Evolutionary conservation across 768 basidiomycete species (phyloP).

Genomic region (Sistotremastrum niveocremeum): DNA sequence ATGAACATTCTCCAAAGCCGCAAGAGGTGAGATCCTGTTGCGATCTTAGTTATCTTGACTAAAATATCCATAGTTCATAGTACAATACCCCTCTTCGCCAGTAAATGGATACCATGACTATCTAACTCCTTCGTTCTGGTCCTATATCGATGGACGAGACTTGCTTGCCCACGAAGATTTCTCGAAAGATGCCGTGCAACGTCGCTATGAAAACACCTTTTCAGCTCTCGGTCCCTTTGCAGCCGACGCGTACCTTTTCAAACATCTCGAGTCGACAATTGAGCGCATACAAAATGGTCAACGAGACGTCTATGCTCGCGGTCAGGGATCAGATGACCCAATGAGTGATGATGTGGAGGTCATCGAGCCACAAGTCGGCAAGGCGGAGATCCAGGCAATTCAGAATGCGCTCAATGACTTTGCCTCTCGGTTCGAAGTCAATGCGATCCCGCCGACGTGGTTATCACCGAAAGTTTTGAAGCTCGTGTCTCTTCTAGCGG

Average conservation of each 20-base stretch:
- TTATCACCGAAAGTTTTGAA: conserved; percentile 58
- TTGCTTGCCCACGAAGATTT: conserved; percentile 26
- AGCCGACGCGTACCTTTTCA: conserved; percentile 46
- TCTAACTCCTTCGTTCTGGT: conserved; percentile 42
- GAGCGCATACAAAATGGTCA: conserved; percentile 1
- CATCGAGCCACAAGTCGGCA: neutral
- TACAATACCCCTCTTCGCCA: conserved; percentile 41
- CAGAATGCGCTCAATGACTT: conserved; percentile 34
- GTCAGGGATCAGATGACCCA: too few species aligned
- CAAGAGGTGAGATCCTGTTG: conserved; percentile 35
- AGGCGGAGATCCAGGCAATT: conserved; percentile 32
- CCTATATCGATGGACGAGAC: conserved; percentile 29
- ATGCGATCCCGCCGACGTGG: conserved; percentile 29
- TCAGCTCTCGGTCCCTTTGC: conserved; percentile 58
- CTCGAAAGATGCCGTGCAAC: conserved; percentile 45
- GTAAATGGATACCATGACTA: conserved; percentile 33
- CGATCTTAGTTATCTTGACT: neutral
- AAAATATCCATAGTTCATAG: conserved; percentile 31
- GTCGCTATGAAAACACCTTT: conserved; percentile 47
- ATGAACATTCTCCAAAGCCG: conserved; percentile 47
- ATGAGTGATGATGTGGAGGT: neutral
- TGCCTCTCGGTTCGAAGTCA: conserved; percentile 23
- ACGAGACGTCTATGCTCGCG: conserved; percentile 13
- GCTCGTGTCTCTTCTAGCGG: conserved; percentile 47
- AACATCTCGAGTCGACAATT: conserved; percentile 9